Percentiles rank a stretch among this genome's conserved stretches.
phyloP scores from a whole-genome alignment of 495 filamentous ascomycete genomes.

The Trichoderma asperelloides region DNA sequence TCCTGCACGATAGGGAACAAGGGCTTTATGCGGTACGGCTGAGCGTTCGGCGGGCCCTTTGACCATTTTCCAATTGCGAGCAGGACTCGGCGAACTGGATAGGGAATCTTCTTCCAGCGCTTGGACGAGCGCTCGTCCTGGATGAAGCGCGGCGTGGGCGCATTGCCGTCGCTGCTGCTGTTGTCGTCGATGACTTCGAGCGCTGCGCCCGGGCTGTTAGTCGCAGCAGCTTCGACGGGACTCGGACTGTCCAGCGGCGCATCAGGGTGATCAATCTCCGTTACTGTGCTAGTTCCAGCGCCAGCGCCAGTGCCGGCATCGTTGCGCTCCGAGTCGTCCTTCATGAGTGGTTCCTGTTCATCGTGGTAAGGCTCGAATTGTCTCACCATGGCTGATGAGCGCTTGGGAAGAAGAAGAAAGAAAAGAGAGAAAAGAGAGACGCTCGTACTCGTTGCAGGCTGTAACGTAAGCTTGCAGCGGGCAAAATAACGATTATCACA shows the following conservation, averaged over 20 bases:
- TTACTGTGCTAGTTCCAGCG: not conserved
- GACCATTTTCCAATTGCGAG: slow-evolving; percentile 51
- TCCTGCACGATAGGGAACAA: slow-evolving; percentile 62
- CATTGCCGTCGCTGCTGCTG: slow-evolving; percentile 16
- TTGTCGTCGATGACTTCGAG: slow-evolving; percentile 17
- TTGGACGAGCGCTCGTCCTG: slow-evolving; percentile 29
- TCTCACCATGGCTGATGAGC: slow-evolving; percentile 9
- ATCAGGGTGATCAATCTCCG: slow-evolving; percentile 24
- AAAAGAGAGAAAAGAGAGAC: not conserved
- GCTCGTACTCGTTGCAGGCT: not conserved
- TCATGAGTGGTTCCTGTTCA: slow-evolving; percentile 10
- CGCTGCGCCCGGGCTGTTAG: not conserved
- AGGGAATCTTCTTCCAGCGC: slow-evolving; percentile 40
- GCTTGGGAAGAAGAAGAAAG: not conserved
- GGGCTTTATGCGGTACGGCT: slow-evolving; percentile 55
- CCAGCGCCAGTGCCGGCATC: not conserved
- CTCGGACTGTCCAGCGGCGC: slow-evolving; percentile 18
- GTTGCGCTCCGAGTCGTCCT: slow-evolving; percentile 1
- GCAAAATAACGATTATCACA: not conserved
- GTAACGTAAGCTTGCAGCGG: not conserved
- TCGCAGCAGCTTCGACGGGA: slow-evolving; percentile 2
- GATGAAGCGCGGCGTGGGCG: slow-evolving; percentile 30
- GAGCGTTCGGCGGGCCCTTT: slow-evolving; percentile 60
- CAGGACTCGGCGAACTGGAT: slow-evolving; percentile 31
- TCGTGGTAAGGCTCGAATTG: not conserved